Percentiles rank a stretch among this genome's conserved stretches.
phyloP scores from a whole-genome alignment of 2,329 filamentous ascomycete genomes.

The Fusarium sp. region DNA sequence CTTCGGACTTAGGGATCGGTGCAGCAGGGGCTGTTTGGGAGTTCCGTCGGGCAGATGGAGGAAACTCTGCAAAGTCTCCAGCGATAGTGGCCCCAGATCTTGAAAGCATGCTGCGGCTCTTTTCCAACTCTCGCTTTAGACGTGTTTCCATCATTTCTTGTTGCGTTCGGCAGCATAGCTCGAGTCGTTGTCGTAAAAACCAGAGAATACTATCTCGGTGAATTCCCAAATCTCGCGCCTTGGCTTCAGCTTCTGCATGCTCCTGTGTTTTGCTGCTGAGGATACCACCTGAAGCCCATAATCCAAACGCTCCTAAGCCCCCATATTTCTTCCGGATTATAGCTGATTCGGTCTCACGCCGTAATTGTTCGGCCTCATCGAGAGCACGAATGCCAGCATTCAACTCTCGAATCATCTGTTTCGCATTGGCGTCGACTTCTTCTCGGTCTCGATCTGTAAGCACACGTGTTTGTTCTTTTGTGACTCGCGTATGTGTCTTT shows the following conservation, averaged over 20 bases:
- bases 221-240: constrained; percentile 72
- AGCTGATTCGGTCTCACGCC: constrained; percentile 79
- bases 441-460: constrained; percentile 87
- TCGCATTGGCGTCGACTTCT: constrained; percentile 87
- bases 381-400: constrained; percentile 84
- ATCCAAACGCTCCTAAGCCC: constrained; percentile 72
- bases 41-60: constrained; percentile 38
- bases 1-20: constrained; percentile 40
- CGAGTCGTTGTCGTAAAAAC: constrained; percentile 81
- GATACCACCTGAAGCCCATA: constrained; percentile 74
- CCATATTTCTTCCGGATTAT: constrained; percentile 78
- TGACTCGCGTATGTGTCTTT: constrained; percentile 62
- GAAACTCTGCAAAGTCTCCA: constrained; percentile 52
- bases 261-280: constrained; percentile 67
- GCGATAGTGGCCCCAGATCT: constrained; percentile 63
- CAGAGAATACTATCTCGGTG: constrained; percentile 87
- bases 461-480: constrained; percentile 62
- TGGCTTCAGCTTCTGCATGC: constrained; percentile 78
- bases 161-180: constrained; percentile 82
- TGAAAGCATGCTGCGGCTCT: constrained; percentile 86
- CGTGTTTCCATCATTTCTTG: constrained; percentile 93
- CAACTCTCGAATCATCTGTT: constrained; percentile 85
- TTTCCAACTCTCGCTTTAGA: constrained; percentile 86
- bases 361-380: constrained; percentile 83
- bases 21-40: constrained; percentile 35